phyloP scores from a whole-genome alignment of 2,329 filamentous ascomycete genomes.

The Neoarthrinium moseri region DNA sequence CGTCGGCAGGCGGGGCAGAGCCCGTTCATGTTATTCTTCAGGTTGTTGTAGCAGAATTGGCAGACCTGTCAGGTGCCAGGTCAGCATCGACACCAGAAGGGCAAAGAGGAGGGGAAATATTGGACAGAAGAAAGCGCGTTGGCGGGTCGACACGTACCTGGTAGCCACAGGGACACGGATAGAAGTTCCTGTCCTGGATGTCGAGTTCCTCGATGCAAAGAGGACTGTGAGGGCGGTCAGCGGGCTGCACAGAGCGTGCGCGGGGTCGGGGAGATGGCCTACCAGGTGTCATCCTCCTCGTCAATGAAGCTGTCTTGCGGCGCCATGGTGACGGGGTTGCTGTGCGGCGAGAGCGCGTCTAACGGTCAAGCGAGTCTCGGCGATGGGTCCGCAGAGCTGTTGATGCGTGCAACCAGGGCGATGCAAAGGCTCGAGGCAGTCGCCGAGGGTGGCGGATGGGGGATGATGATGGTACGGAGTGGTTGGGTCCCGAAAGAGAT shows the following conservation, averaged over 20 bases:
- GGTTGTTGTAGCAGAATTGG: conserved; percentile 99
- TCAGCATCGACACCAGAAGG: conserved; percentile 11
- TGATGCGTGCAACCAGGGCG: too few relatives aligned
- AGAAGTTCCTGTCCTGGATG: conserved; percentile 94
- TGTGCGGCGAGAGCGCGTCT: too few relatives aligned
- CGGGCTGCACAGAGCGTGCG: conserved; percentile 15
- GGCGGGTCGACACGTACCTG: conserved; percentile 73
- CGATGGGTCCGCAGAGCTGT: too few relatives aligned
- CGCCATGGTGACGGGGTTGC: conserved; percentile 48
- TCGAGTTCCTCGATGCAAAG: conserved; percentile 99
- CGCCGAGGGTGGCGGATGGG: too few relatives aligned
- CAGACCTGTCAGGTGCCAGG: conserved; percentile 69
- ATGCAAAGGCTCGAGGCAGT: too few relatives aligned
- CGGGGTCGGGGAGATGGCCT: too few relatives aligned
- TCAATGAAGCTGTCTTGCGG: conserved; percentile 71
- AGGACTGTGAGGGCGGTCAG: conserved; percentile 59
- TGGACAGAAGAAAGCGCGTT: too few relatives aligned
- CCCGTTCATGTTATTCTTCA: conserved; percentile 96
- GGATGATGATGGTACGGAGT: too few relatives aligned
- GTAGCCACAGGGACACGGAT: conserved; percentile 95
- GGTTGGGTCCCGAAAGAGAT: too few relatives aligned
- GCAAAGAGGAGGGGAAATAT: background rate
- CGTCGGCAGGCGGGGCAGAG: conserved; percentile 95
- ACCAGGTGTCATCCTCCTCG: conserved; percentile 71
- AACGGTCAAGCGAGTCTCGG: too few relatives aligned